A percentile compares a stretch with the other conserved stretches of the same genome.
Evolutionary conservation across 2,329 filamentous ascomycete species (phyloP).

Genomic region (Penicillium sp.): DNA sequence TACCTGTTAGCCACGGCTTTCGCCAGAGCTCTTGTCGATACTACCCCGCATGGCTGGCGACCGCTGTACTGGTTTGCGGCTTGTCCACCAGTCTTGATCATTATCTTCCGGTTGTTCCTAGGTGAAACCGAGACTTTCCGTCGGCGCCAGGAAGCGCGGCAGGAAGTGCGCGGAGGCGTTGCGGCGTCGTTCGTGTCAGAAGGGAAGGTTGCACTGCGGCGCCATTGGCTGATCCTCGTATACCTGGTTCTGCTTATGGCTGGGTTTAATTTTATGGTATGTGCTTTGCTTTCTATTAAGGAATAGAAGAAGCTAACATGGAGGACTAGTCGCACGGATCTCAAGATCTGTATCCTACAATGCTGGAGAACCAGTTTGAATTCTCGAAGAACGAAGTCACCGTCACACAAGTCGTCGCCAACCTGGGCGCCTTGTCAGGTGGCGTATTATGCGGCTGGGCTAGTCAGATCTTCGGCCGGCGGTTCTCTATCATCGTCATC

Average conservation of each 20-base stretch:
- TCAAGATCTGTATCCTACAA: constrained; percentile 62
- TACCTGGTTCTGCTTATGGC: constrained; percentile 87
- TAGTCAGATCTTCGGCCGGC: constrained; percentile 66
- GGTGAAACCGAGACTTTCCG: constrained; percentile 74
- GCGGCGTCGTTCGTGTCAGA: constrained; percentile 69
- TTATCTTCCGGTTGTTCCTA: constrained; percentile 71
- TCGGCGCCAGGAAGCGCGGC: constrained; percentile 63
- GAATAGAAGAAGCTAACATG: constrained; percentile 4
- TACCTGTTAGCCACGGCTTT: constrained; percentile 61
- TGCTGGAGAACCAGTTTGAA: constrained; percentile 57
- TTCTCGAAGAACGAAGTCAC: constrained; percentile 60
- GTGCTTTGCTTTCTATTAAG: constrained; percentile 2
- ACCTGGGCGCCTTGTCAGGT: constrained; percentile 67
- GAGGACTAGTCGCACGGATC: constrained; percentile 62
- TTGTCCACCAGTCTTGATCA: constrained; percentile 74
- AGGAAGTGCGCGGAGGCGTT: constrained; percentile 55
- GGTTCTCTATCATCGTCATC: constrained; percentile 65
- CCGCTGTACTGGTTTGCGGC: constrained; percentile 89
- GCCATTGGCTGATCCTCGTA: constrained; percentile 74
- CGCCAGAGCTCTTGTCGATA: constrained; percentile 53
- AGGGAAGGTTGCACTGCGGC: constrained; percentile 72
- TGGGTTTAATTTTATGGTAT: constrained; percentile 82
- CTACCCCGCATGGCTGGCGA: constrained; percentile 76
- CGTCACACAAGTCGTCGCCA: constrained; percentile 69
- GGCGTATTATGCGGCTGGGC: constrained; percentile 65